Percentiles rank a stretch among this genome's conserved stretches.
Evolutionary conservation across 805 yeast species (phyloP).

Genomic region (Kodamaea neixiangensis): DNA sequence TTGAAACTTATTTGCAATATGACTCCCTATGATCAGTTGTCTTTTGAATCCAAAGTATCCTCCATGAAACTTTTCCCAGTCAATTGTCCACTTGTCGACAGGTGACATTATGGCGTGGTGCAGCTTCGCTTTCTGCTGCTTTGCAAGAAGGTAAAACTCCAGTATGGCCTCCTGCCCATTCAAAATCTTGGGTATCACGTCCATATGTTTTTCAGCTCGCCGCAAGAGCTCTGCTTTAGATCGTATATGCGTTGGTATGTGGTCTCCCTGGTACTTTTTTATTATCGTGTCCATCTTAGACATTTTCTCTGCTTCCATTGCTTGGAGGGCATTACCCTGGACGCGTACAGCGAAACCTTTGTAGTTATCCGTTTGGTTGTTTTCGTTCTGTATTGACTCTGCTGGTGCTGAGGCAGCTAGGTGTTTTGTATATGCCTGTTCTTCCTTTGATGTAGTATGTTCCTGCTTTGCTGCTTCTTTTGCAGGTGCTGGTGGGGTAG

Average conservation of each 20-base stretch:
- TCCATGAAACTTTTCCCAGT: constrained; percentile 48
- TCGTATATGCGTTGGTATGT: constrained; percentile 28
- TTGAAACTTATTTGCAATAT: constrained; percentile 37
- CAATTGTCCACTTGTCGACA: constrained; percentile 47
- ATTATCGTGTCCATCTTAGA: constrained; percentile 16
- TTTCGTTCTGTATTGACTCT: not conserved
- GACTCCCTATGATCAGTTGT: constrained; percentile 50
- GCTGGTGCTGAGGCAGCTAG: not conserved
- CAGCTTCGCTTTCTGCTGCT: constrained; percentile 39
- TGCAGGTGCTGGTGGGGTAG: not conserved
- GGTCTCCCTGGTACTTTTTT: constrained; percentile 16
- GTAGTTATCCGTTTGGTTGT: constrained; percentile 1
- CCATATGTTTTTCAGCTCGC: constrained; percentile 30
- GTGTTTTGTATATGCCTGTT: not conserved
- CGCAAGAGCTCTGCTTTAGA: constrained; percentile 32
- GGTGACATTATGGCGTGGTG: constrained; percentile 45
- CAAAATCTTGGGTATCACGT: constrained; percentile 41
- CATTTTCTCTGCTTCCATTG: constrained; percentile 16
- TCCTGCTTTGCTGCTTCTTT: not conserved
- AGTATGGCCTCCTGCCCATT: constrained; percentile 46
- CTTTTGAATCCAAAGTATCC: constrained; percentile 66
- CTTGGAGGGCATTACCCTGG: constrained; percentile 17
- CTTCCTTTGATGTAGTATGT: not conserved
- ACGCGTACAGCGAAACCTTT: constrained; percentile 12
- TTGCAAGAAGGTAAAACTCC: constrained; percentile 52